Conservation (phyloP, 805 yeast species). For the Jamesozyma piceae region DNA sequence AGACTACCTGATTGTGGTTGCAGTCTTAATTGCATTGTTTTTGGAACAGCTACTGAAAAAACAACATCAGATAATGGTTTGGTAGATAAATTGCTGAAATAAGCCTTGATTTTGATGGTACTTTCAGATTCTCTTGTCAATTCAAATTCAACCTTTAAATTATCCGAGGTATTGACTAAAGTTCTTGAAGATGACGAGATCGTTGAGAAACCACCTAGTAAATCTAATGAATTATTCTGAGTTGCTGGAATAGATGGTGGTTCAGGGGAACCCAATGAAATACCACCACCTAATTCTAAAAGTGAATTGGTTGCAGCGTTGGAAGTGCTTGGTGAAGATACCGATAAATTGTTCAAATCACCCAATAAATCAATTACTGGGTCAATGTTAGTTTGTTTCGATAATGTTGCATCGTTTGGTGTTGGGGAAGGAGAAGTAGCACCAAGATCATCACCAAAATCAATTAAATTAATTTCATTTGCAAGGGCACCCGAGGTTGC, state of each 20-base stretch:
- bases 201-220: constrained; percentile 8
- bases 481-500: constrained; percentile 32
- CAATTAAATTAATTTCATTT: constrained; percentile 46
- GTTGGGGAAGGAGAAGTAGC: constrained; percentile 23
- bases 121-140: constrained; percentile 31
- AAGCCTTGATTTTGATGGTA: constrained; percentile 37
- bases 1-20: constrained; percentile 52
- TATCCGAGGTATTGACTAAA: constrained; percentile 36
- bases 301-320: constrained; percentile 8
- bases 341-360: constrained; percentile 56
- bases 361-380: constrained; percentile 62
- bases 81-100: constrained; percentile 43
- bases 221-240: constrained; percentile 6
- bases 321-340: constrained; percentile 31
- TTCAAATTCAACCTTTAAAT: constrained; percentile 43
- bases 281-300: constrained; percentile 23
- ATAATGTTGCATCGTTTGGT: constrained; percentile 3
- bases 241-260: background rate
- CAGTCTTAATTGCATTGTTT: constrained; percentile 45
- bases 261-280: constrained; percentile 24
- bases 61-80: constrained; percentile 42
- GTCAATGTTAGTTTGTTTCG: constrained; percentile 21
- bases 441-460: constrained; percentile 28
- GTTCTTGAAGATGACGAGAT: constrained; percentile 10
- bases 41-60: constrained; percentile 65